These are phyloP conservation scores for Fusarium tuaranense DNA, from an alignment of 2,329 filamentous ascomycete genomes.

Conservation along the genomic window DNA sequence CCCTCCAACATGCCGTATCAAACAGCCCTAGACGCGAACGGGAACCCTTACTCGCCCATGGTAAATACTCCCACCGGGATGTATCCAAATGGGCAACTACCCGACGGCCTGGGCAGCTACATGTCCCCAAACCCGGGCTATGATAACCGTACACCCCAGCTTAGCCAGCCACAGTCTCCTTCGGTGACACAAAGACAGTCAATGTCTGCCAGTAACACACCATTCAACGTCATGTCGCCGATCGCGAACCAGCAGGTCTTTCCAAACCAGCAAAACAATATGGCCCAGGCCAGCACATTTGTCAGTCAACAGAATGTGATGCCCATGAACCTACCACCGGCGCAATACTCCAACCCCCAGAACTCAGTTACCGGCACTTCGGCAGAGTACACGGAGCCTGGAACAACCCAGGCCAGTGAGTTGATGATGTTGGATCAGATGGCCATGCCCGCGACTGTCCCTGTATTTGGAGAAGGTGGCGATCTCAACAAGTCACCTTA, in stretches of 20 bases:
- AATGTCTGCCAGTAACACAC: constrained; percentile 59
- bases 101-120: constrained; percentile 56
- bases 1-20: constrained; percentile 59
- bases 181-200: constrained; percentile 58
- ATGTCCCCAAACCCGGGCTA: constrained; percentile 54
- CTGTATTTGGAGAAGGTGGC: constrained; percentile 87
- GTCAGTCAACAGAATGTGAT: constrained; percentile 72
- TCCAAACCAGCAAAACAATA: constrained; percentile 59
- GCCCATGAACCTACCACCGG: constrained; percentile 71
- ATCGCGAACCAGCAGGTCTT: constrained; percentile 62
- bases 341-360: constrained; percentile 61
- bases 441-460: constrained; percentile 76
- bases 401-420: constrained; percentile 60
- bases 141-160: constrained; percentile 41
- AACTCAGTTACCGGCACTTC: constrained; percentile 47
- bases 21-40: constrained; percentile 57
- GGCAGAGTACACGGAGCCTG: constrained; percentile 60
- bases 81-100: constrained; percentile 41
- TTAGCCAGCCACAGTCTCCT: constrained; percentile 50
- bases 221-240: constrained; percentile 67
- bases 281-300: constrained; percentile 62
- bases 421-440: constrained; percentile 73
- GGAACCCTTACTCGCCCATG: constrained; percentile 61
- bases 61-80: constrained; percentile 55
- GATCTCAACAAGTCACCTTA: constrained; percentile 87